Evolutionary conservation across 306 rosid species (phyloP).

Genomic region (Alnus glutinosa): DNA sequence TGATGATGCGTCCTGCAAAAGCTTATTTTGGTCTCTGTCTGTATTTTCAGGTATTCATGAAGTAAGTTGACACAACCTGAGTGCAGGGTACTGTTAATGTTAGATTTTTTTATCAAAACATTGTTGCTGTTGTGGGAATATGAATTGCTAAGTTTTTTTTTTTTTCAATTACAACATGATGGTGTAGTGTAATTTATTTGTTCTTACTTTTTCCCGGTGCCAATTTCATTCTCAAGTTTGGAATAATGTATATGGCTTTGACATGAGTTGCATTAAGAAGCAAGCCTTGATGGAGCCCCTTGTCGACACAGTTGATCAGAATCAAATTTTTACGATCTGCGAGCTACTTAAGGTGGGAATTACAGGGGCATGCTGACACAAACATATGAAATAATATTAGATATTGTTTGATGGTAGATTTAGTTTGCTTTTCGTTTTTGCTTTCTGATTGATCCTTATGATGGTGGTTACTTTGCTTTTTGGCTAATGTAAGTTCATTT

Average conservation of each 20-base stretch:
- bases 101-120: constrained; percentile 1
- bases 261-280: constrained; percentile 51
- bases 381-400: background rate
- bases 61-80: constrained; percentile 58
- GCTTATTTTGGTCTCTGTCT: constrained; percentile 22
- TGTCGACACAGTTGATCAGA: constrained; percentile 93
- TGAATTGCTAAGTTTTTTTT: background rate
- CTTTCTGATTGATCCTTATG: no score
- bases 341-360: constrained; percentile 79
- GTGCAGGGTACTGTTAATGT: constrained; percentile 9
- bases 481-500: no score
- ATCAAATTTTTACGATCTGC: constrained; percentile 88
- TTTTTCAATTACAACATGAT: background rate
- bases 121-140: constrained; percentile 10
- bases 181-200: background rate
- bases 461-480: no score
- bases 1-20: background rate
- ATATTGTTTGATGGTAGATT: no score
- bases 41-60: constrained; percentile 93
- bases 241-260: constrained; percentile 89
- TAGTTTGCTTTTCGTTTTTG: no score
- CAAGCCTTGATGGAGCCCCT: constrained; percentile 89
- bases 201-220: background rate
- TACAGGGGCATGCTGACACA: background rate
- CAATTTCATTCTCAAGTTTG: constrained; percentile 63